phyloP scores from a whole-genome alignment of 768 basidiomycete species.

The Galerina marginata region DNA sequence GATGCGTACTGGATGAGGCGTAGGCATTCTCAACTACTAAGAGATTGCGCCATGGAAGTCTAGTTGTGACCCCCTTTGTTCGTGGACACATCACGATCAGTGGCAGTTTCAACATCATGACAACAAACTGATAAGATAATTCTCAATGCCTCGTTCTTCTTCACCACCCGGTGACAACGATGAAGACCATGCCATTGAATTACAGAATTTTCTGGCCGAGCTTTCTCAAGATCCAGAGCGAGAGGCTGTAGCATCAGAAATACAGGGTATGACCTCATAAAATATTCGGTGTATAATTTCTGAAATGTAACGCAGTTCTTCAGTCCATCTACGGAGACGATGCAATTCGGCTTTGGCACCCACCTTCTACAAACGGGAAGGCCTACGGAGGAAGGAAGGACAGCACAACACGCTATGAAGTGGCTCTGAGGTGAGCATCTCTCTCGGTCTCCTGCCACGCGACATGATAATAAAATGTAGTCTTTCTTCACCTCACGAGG shows the following conservation, averaged over 20 bases:
- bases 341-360: conserved; percentile 64
- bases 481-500: conserved; percentile 58
- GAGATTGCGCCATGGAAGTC: not conserved
- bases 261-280: conserved; percentile 42
- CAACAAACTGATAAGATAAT: conserved; percentile 29
- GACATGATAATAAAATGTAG: conserved; percentile 41
- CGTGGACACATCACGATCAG: conserved; percentile 8
- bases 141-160: conserved; percentile 29
- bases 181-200: conserved; percentile 33
- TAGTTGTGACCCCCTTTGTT: not conserved
- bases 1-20: conserved; percentile 58
- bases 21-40: conserved; percentile 30
- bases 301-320: conserved; percentile 52
- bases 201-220: conserved; percentile 39
- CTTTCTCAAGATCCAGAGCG: conserved; percentile 41
- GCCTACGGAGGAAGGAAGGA: conserved; percentile 21
- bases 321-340: conserved; percentile 83
- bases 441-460: conserved; percentile 5
- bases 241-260: conserved; percentile 50
- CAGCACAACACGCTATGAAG: conserved; percentile 65
- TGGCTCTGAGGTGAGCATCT: conserved; percentile 60
- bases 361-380: conserved; percentile 31
- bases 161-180: conserved; percentile 27
- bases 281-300: conserved; percentile 7
- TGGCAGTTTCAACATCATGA: conserved; percentile 12